phyloP scores from a whole-genome alignment of 495 filamentous ascomycete species.

The Terfezia claveryi region DNA sequence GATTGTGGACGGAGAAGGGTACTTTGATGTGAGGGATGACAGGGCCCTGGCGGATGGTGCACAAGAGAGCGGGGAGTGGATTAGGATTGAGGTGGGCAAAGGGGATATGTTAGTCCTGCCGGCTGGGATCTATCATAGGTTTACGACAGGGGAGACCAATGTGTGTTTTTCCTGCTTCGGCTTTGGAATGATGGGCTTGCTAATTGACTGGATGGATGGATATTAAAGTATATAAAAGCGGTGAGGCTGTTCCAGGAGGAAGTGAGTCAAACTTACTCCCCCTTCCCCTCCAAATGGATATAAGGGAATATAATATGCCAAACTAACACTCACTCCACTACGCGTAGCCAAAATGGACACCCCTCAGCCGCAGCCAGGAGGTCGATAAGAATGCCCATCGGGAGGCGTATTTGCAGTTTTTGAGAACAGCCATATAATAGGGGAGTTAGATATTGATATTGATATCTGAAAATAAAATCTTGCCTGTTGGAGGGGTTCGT shows the following conservation, averaged over 20 bases:
- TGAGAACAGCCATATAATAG: neutral
- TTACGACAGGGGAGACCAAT: slow-evolving; percentile 79
- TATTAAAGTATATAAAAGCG: slow-evolving; percentile 64
- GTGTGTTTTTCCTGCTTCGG: slow-evolving; percentile 30
- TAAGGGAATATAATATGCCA: too few species aligned
- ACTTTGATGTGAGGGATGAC: slow-evolving; percentile 71
- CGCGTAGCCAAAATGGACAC: slow-evolving; percentile 70
- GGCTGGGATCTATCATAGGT: slow-evolving; percentile 92
- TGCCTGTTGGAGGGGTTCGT: too few species aligned
- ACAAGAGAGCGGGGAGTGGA: slow-evolving; percentile 36
- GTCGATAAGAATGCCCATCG: slow-evolving; percentile 59
- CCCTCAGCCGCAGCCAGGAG: slow-evolving; percentile 59
- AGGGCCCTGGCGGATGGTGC: slow-evolving; percentile 1
- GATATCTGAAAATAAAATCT: too few species aligned
- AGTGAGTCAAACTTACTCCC: slow-evolving; percentile 1
- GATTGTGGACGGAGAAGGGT: slow-evolving; percentile 70
- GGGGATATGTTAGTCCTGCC: slow-evolving; percentile 66
- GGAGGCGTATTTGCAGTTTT: slow-evolving; percentile 42
- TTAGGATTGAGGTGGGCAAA: slow-evolving; percentile 58
- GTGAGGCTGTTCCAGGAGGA: slow-evolving; percentile 97
- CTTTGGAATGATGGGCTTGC: too few species aligned
- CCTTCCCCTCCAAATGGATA: too few species aligned
- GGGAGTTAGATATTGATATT: too few species aligned
- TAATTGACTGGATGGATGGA: neutral
- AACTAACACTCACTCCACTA: too few species aligned